phyloP scores from a whole-genome alignment of 192 early-diverging fungal genomes.

The Haplosporangium gracile region DNA sequence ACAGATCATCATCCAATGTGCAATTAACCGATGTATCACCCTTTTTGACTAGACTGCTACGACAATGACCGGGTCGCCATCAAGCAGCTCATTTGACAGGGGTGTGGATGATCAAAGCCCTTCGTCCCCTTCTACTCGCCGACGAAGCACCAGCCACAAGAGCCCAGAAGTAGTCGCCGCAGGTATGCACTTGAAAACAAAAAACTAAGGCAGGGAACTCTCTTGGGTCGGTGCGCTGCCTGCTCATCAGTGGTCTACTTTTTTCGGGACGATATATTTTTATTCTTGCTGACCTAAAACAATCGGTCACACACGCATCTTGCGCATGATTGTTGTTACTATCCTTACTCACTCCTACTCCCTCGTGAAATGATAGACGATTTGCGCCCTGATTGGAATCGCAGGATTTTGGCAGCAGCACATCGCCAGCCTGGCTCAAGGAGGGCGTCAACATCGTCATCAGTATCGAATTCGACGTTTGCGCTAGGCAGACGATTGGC shows the following conservation, averaged over 20 bases:
- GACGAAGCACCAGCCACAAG: conserved; percentile 66
- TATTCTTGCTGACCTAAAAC: not conserved
- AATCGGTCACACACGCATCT: not conserved
- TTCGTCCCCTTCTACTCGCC: conserved; percentile 48
- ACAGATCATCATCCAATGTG: not conserved
- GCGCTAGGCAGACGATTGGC: conserved; percentile 43
- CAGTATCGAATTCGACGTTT: conserved; percentile 43
- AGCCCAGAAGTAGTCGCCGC: conserved; percentile 76
- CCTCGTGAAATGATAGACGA: conserved; percentile 63
- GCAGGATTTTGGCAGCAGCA: conserved; percentile 48
- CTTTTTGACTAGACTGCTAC: conserved; percentile 20
- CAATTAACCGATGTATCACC: not conserved
- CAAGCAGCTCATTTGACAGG: conserved; percentile 34
- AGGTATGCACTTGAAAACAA: conserved; percentile 56
- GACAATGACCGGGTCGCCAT: conserved; percentile 44
- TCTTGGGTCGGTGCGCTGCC: not conserved
- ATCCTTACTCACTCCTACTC: not conserved
- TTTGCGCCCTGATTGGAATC: conserved; percentile 78
- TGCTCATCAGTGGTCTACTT: not conserved
- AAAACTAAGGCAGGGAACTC: not conserved
- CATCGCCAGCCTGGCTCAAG: conserved; percentile 61
- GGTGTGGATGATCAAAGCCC: conserved; percentile 17
- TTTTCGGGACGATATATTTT: not conserved
- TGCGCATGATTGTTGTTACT: not conserved
- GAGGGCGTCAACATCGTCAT: conserved; percentile 52